Percentiles rank a stretch among this genome's conserved stretches.
phyloP scores from a whole-genome alignment of 139 green algal genomes.

The Edaphochlamys debaryana region DNA sequence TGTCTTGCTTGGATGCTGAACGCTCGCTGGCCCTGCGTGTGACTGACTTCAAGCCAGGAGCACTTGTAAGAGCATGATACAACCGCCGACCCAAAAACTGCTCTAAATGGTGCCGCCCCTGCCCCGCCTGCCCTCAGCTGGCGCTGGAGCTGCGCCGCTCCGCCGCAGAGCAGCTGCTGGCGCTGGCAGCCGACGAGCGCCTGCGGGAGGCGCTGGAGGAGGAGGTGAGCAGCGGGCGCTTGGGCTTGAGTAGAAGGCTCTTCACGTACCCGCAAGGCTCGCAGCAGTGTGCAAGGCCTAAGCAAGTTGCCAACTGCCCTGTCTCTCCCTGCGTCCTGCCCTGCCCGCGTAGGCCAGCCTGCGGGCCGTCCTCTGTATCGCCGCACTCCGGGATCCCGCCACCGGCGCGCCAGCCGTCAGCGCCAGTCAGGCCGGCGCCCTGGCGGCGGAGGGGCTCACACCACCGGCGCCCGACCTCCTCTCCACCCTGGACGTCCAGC shows the following conservation, averaged over 20 bases:
- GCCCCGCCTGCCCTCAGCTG: too few species aligned
- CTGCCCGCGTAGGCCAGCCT: not conserved
- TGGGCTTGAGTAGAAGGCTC: too few species aligned
- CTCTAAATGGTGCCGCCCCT: too few species aligned
- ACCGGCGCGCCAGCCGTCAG: not conserved
- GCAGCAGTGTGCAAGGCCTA: too few species aligned
- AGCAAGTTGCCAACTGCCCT: too few species aligned
- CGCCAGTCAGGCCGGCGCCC: not conserved
- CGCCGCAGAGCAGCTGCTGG: conserved; percentile 61
- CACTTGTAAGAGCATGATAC: too few species aligned
- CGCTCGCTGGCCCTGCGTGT: too few species aligned
- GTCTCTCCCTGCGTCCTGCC: too few species aligned
- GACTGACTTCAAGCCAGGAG: too few species aligned
- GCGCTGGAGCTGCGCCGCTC: conserved; percentile 59
- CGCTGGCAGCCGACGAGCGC: conserved; percentile 44
- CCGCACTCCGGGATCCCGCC: not conserved
- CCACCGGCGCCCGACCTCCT: conserved; percentile 26
- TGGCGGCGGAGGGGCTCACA: not conserved
- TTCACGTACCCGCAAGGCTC: too few species aligned
- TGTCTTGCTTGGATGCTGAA: too few species aligned
- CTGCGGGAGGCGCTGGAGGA: conserved; percentile 47
- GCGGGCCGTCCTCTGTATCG: conserved; percentile 1
- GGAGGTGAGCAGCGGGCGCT: not conserved
- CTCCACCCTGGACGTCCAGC: conserved; percentile 49
- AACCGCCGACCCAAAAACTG: too few species aligned